These are phyloP conservation scores for Lyophyllum decastes DNA, from an alignment of 768 basidiomycete species.

Conservation along the genomic window DNA sequence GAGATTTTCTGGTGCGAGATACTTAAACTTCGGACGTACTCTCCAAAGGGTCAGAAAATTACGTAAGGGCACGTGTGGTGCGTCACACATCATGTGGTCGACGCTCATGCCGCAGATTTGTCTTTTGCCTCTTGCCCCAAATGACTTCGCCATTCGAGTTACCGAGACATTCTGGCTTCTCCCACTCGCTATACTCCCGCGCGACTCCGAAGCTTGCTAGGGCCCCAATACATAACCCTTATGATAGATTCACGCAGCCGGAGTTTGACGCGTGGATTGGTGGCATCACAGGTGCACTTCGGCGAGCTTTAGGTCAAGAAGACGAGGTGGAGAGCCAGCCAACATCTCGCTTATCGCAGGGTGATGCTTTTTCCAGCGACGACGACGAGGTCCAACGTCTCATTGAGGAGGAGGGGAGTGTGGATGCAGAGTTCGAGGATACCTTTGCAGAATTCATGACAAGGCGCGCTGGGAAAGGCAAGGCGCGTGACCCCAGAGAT, in stretches of 20 bases:
- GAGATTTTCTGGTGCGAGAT: too few species aligned
- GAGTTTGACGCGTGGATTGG: constrained; percentile 76
- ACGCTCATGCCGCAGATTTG: background rate
- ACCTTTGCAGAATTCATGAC: constrained; percentile 57
- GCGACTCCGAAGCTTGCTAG: constrained; percentile 24
- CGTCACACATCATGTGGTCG: constrained; percentile 1
- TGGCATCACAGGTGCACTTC: constrained; percentile 58
- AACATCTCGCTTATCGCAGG: constrained; percentile 12
- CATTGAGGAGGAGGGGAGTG: constrained; percentile 13
- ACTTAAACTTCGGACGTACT: too few species aligned
- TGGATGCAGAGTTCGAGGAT: constrained; percentile 42
- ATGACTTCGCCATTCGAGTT: constrained; percentile 17
- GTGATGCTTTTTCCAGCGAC: constrained; percentile 9
- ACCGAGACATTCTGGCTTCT: constrained; percentile 8
- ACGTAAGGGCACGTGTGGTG: constrained; percentile 7
- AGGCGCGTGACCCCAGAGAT: constrained; percentile 61
- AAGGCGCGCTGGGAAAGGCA: constrained; percentile 54
- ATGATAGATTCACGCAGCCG: constrained; percentile 67
- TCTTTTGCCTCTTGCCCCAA: constrained; percentile 6
- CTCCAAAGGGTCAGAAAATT: background rate
- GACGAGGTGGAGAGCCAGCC: constrained; percentile 23
- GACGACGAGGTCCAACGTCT: constrained; percentile 19
- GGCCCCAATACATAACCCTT: constrained; percentile 68
- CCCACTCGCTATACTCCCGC: constrained; percentile 13
- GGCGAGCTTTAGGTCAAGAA: constrained; percentile 58